Base-by-base conservation (phyloP, 1,284 basidiomycete genomes). In the Kwoniella shivajii region DNA sequence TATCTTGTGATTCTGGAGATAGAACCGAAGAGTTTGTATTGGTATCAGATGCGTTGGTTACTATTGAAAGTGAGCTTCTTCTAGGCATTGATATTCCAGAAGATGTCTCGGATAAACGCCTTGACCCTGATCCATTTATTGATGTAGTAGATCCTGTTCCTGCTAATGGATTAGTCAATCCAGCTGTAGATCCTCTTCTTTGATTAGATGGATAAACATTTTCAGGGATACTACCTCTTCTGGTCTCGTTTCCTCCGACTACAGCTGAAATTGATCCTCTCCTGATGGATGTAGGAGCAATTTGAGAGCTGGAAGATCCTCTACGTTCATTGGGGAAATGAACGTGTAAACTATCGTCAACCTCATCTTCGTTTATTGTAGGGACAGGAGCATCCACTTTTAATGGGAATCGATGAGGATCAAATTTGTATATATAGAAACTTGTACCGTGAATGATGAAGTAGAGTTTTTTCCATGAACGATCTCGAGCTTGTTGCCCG, bases 381-480 rank as follows among this genome's bases (percentile, higher is more conserved):
- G 68, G 73, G 24, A 73, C 62, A 33, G 72, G 70, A 2, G 56
- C 57, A 24, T 67, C 68, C 6, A 54, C 46, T 51, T 70, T 73
- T 46, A 81, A 67, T 3, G 78, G 77, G 60, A 78, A 73, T 52
- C 75, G 78, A 54, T 77, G 73, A 6, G 80, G 77, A 60, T 83
- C 81, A 57, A 85, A 86, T 67, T 86, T 85, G 82, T 93, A 99
- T 54, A 98, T 83, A 59, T 85, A 84, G 71, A 99, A 86, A 62
- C 83, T 82, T 5, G 95, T 99, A 37, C 95, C 96, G 71, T 97
- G 92, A 38, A 99, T 79, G 62, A 96, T 90, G 74, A 92, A 90
- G 69, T 95, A 84, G 59, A 88, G 85, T 50, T 89, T 82, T 64
- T 88, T 85, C 95, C 95, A 99, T 69, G 90, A 90, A 34, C 96